Conservation (phyloP, 2,329 filamentous ascomycete species). For the Sporothrix inflata region DNA sequence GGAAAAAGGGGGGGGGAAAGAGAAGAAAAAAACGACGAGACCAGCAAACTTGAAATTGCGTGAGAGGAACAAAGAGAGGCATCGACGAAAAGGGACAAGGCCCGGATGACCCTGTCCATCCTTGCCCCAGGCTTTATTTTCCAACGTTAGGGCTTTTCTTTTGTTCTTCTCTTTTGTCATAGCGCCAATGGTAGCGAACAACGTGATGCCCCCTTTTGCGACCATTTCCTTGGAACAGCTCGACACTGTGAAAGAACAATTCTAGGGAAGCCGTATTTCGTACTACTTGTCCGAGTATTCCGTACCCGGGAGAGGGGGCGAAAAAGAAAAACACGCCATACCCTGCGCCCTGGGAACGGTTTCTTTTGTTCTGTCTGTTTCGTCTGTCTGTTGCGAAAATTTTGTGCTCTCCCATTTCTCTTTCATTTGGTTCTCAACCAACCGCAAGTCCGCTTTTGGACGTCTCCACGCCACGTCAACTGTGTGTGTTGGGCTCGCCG, state of each 20-base stretch:
- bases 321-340: slow-evolving; percentile 12
- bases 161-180: neutral
- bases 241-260: neutral
- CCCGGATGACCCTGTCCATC: slow-evolving; percentile 10
- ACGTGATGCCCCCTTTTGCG: neutral
- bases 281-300: too few species aligned
- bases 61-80: neutral
- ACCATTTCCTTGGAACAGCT: neutral
- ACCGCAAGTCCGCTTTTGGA: slow-evolving; percentile 10
- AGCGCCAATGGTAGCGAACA: neutral
- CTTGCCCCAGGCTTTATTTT: slow-evolving; percentile 8
- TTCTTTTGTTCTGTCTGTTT: neutral
- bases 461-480: neutral
- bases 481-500: neutral
- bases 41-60: neutral
- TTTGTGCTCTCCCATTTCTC: neutral
- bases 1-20: neutral
- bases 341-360: slow-evolving; percentile 5
- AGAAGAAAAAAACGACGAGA: neutral
- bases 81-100: slow-evolving; percentile 10
- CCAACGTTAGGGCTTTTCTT: neutral
- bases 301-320: neutral
- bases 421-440: slow-evolving; percentile 7
- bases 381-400: neutral
- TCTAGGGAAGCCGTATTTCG: neutral